Evolutionary conservation across 1,284 basidiomycete genomes (phyloP).

Genomic region (Trichosporon ovoides): DNA sequence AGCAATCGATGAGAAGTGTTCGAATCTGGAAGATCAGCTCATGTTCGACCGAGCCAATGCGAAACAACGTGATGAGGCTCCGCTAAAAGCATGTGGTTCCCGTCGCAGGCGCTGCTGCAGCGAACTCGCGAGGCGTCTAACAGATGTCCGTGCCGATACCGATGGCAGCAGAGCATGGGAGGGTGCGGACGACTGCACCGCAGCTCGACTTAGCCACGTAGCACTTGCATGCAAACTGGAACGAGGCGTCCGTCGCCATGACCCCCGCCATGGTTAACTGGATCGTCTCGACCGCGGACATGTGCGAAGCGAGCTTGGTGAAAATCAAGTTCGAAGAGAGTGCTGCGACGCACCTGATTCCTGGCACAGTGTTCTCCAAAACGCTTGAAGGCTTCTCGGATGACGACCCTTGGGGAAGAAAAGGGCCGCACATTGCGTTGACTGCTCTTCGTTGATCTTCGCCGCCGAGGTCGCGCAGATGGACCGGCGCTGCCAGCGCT

Average conservation of each 20-base stretch:
- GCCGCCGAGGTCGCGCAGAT: not conserved
- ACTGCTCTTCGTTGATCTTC: not conserved
- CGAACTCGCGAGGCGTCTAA: too few species aligned
- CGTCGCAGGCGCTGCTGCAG: too few species aligned
- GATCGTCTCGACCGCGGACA: not conserved
- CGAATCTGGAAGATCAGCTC: slow-evolving; percentile 67
- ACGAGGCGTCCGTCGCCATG: too few species aligned
- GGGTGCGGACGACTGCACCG: too few species aligned
- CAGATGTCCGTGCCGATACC: too few species aligned
- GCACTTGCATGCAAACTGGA: too few species aligned
- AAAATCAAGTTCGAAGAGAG: not conserved
- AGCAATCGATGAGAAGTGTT: slow-evolving; percentile 83
- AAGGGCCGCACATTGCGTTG: slow-evolving; percentile 1
- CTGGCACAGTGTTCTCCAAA: slow-evolving; percentile 49
- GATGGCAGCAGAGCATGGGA: too few species aligned
- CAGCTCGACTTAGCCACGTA: too few species aligned
- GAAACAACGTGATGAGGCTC: not conserved
- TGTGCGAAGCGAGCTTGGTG: not conserved
- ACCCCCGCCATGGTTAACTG: too few species aligned
- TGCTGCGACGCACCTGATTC: slow-evolving; percentile 39
- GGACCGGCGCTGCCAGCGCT: slow-evolving; percentile 1
- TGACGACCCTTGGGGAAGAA: not conserved
- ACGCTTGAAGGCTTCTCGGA: slow-evolving; percentile 9
- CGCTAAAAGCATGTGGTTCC: not conserved
- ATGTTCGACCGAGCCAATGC: not conserved